phyloP scores from a whole-genome alignment of 495 filamentous ascomycete species.

The Chaetomium cochliodes region DNA sequence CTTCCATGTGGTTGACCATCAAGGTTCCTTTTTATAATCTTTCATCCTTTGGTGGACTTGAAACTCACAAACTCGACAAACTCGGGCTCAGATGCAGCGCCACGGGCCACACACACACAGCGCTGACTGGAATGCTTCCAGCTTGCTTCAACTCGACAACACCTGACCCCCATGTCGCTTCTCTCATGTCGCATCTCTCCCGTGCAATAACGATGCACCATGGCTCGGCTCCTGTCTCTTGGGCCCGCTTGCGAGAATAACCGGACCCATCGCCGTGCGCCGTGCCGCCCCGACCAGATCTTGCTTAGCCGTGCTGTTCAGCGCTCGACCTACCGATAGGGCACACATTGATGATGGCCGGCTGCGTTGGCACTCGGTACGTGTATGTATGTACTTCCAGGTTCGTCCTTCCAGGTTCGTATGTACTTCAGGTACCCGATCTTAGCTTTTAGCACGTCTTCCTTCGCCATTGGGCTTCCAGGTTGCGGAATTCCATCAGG shows the following conservation, averaged over 20 bases:
- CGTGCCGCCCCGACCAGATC: too few species aligned
- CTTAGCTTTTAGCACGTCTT: slow-evolving; percentile 2
- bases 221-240: slow-evolving; percentile 14
- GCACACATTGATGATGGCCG: too few species aligned
- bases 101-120: neutral
- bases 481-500: neutral
- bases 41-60: neutral
- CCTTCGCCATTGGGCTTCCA: slow-evolving; percentile 2
- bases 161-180: neutral
- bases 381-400: too few species aligned
- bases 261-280: neutral
- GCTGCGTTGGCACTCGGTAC: neutral
- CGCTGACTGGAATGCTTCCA: neutral
- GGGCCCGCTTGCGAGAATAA: slow-evolving; percentile 14
- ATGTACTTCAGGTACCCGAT: too few species aligned
- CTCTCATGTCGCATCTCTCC: neutral
- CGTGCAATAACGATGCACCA: neutral
- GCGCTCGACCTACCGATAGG: too few species aligned
- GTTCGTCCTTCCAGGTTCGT: too few species aligned
- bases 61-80: neutral
- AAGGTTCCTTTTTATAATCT: neutral
- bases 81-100: neutral
- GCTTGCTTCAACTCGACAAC: too few species aligned
- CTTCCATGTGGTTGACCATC: neutral
- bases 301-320: too few species aligned